Evolutionary conservation across 768 basidiomycete genomes (phyloP), one percentile per base, ranked within the genome.

Genomic region (Collybiopsis luxurians): DNA sequence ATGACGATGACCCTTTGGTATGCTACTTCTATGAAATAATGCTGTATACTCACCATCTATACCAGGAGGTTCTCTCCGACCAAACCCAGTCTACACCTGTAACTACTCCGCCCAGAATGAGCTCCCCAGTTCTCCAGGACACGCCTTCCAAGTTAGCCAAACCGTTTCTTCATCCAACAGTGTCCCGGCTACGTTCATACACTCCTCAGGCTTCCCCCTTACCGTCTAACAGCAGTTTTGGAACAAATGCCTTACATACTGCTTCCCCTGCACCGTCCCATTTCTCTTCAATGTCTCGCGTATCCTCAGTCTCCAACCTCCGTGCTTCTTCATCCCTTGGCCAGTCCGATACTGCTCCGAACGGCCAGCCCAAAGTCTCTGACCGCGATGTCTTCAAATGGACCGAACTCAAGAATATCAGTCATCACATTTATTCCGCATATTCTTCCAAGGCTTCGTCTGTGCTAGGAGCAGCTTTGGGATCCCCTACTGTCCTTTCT

Each of bases 151-250:
- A 73, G 59, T 66, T 79, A 10, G 71, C 80, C 3, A 78, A 80
- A 38, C 80, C 85, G 12, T 90, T 87, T 67, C 67, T 90, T 19
- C 85, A 89, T 62, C 87, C 88, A 3, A 81, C 77, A n/a, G 80
- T 90, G 5, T 93, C 90, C 27, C 81, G 90, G n/a, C 80, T 91
- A 40, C 88, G 90, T 42, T 90, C 92, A 12, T 79, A 78, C 63
- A 77, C 79, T 5, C 83, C 85, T 12, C 79, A 76, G 24, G 69
- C 74, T 26, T 75, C 78, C 24, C 63, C 67, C 13, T 64, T 73
- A 17, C 77, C 80, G 15, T 76, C 71, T 42, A 70, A 74, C 45
- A 73, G 72, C 40, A 79, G 78, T 55, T 67, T 73, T 28, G 69
- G 71, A 43, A 77, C 80, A 15, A 76, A 79, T 43, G 54, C 72